A percentile compares a stretch with the other conserved stretches of the same genome.
These are phyloP conservation scores for Aphanomyces cochlioides DNA, from an alignment of 352 stramenopile species.

Conservation along the genomic window DNA sequence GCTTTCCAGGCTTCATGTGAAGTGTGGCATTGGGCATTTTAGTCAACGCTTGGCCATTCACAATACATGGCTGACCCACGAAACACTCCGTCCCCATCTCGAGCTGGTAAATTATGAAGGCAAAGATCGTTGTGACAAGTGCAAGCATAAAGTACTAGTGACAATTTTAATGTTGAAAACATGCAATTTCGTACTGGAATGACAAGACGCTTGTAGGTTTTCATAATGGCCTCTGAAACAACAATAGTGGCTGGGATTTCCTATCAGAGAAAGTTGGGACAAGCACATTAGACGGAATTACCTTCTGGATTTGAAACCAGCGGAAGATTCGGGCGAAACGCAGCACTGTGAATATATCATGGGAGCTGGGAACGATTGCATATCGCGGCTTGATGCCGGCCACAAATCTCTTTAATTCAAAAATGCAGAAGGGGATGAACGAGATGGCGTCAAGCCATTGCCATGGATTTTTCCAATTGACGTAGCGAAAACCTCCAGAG, in stretches of 20 bases:
- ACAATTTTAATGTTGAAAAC: slow-evolving; percentile 15
- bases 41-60: slow-evolving; percentile 54
- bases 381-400: slow-evolving; percentile 46
- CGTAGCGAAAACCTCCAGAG: slow-evolving; percentile 40
- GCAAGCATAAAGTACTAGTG: slow-evolving; percentile 67
- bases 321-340: slow-evolving; percentile 55
- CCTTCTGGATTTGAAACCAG: slow-evolving; percentile 75
- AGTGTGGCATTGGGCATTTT: slow-evolving; percentile 46
- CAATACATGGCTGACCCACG: slow-evolving; percentile 59
- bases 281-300: not conserved
- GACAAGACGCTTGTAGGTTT: slow-evolving; percentile 64
- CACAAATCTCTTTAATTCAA: slow-evolving; percentile 45
- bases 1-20: slow-evolving; percentile 55
- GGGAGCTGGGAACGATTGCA: slow-evolving; percentile 59
- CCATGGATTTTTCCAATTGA: slow-evolving; percentile 61
- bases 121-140: slow-evolving; percentile 65
- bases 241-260: slow-evolving; percentile 71
- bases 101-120: slow-evolving; percentile 76
- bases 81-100: slow-evolving; percentile 78
- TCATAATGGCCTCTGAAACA: slow-evolving; percentile 74
- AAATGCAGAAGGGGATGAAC: slow-evolving; percentile 67
- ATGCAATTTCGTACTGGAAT: slow-evolving; percentile 40
- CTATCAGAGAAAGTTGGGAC: not conserved
- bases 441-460: slow-evolving; percentile 60
- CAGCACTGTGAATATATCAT: slow-evolving; percentile 57